These are phyloP conservation scores for Hydnum rufescens DNA, from an alignment of 768 basidiomycete genomes.

Conservation along the genomic window DNA sequence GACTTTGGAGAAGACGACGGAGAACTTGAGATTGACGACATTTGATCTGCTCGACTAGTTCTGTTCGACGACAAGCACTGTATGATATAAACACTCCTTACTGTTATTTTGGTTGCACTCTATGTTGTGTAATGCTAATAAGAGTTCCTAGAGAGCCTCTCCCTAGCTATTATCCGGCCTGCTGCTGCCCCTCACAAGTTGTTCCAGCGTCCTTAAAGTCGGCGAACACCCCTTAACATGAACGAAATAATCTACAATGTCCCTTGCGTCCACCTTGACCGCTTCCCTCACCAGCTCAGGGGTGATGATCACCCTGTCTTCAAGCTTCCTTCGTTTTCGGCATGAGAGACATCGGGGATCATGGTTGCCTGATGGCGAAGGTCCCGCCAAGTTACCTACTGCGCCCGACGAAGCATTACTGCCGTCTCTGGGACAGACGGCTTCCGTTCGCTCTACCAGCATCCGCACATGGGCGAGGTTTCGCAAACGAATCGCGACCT, in stretches of 20 bases:
- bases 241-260: constrained; percentile 52
- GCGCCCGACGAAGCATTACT: background rate
- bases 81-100: background rate
- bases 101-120: background rate
- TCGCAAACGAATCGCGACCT: constrained; percentile 52
- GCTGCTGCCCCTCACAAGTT: background rate
- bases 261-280: constrained; percentile 39
- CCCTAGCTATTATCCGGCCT: background rate
- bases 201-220: constrained; percentile 1
- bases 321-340: constrained; percentile 33
- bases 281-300: constrained; percentile 44
- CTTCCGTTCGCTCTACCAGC: constrained; percentile 40
- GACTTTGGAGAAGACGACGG: constrained; percentile 70
- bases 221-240: constrained; percentile 38
- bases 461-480: constrained; percentile 49
- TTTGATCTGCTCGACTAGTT: constrained; percentile 24
- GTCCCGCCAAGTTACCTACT: background rate
- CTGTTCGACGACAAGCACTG: background rate
- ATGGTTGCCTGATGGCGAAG: background rate
- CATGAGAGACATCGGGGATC: too few species aligned
- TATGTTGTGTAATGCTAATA: background rate
- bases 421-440: too few species aligned
- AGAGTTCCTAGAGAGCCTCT: background rate
- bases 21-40: constrained; percentile 80
- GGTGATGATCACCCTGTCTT: constrained; percentile 37